phyloP scores from a whole-genome alignment of 345 rosid genomes.

The Citropsis articulata region DNA sequence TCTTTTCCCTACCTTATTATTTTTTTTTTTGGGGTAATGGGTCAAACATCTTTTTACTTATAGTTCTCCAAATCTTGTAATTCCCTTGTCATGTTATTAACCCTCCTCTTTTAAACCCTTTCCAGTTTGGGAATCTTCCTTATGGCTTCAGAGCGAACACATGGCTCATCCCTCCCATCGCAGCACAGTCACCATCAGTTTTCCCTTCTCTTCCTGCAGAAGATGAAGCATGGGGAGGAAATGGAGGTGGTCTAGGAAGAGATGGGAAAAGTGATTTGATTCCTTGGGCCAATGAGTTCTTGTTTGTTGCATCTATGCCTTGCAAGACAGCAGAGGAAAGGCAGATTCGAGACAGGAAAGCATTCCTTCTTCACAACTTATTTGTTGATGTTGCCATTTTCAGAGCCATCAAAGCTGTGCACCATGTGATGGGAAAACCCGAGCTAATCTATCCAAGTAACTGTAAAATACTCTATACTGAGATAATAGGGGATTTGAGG shows the following conservation, averaged over 20 bases:
- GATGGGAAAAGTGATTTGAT: constrained; percentile 68
- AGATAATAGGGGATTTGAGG: constrained; percentile 73
- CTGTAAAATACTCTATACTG: constrained; percentile 40
- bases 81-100: constrained; percentile 1
- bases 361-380: constrained; percentile 91
- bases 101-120: background rate
- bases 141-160: constrained; percentile 98
- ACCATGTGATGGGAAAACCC: constrained; percentile 48
- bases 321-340: constrained; percentile 90
- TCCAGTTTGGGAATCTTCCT: constrained; percentile 98
- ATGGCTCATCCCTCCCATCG: constrained; percentile 86
- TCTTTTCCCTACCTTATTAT: background rate
- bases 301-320: constrained; percentile 80
- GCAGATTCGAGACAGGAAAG: constrained; percentile 90
- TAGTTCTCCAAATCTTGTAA: background rate
- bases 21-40: background rate
- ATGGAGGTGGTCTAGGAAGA: constrained; percentile 93
- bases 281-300: constrained; percentile 84
- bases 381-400: constrained; percentile 85
- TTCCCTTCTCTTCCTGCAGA: constrained; percentile 80
- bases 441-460: constrained; percentile 26
- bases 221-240: constrained; percentile 94
- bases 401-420: constrained; percentile 77
- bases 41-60: background rate
- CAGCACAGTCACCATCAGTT: constrained; percentile 64